These are phyloP conservation scores for Capsicum baccatum DNA, from an alignment of 257 asterid species.

Conservation along the genomic window DNA sequence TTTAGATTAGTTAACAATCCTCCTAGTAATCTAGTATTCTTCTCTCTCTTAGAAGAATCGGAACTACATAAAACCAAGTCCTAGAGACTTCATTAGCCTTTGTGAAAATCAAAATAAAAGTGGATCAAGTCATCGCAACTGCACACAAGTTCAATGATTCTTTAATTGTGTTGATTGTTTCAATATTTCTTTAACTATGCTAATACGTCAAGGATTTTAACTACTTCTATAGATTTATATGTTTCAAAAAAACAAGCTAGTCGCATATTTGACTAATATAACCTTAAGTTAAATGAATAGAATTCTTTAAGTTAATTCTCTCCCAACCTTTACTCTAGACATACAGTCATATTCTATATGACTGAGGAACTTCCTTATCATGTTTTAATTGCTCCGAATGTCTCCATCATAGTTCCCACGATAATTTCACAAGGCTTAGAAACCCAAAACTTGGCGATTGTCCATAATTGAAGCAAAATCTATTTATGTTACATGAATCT, in stretches of 20 bases:
- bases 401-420: not conserved
- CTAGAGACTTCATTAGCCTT: not conserved
- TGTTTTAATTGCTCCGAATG: not conserved
- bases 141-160: not conserved
- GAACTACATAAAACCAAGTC: not conserved
- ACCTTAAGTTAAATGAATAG: not conserved
- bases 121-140: not conserved
- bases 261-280: not conserved
- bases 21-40: not conserved
- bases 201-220: not conserved
- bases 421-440: not conserved
- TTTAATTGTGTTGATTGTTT: not conserved
- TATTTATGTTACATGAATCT: not conserved
- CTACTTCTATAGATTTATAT: not conserved
- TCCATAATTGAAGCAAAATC: not conserved
- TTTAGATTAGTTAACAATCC: not conserved
- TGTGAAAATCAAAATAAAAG: not conserved
- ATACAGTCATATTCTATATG: not conserved
- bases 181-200: not conserved
- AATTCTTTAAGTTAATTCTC: constrained; percentile 12
- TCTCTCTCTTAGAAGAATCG: not conserved
- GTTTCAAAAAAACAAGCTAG: not conserved
- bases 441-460: not conserved
- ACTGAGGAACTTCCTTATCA: not conserved
- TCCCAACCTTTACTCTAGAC: not conserved